phyloP scores from a whole-genome alignment of 2,329 filamentous ascomycete species.

The Trichoderma breve region DNA sequence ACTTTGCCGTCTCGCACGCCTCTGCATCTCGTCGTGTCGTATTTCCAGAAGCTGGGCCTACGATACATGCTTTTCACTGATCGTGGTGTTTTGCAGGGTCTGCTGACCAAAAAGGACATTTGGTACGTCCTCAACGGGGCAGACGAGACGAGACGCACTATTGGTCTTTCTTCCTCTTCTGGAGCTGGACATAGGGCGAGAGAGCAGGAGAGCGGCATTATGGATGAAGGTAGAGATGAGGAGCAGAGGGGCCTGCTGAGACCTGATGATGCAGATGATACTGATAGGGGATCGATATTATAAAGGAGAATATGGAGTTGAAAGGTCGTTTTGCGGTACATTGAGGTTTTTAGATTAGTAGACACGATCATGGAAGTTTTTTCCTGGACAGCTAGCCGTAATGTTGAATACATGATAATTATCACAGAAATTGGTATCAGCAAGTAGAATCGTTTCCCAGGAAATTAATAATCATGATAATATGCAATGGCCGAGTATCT shows the following conservation, averaged over 20 bases:
- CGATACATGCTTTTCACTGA: conserved; percentile 88
- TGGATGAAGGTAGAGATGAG: conserved; percentile 38
- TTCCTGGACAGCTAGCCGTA: not conserved
- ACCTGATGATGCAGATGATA: conserved; percentile 35
- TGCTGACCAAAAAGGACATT: conserved; percentile 96
- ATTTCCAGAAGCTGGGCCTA: conserved; percentile 93
- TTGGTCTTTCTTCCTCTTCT: conserved; percentile 24
- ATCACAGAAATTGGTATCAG: not conserved
- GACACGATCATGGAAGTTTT: not conserved
- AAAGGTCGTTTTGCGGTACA: not conserved
- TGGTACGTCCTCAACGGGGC: conserved; percentile 88
- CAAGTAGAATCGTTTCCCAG: not conserved
- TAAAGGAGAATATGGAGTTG: conserved; percentile 23
- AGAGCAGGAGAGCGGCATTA: conserved; percentile 36
- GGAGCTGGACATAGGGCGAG: conserved; percentile 16
- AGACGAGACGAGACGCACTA: conserved; percentile 56
- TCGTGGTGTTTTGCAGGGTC: conserved; percentile 73
- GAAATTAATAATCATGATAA: not conserved
- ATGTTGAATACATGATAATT: not conserved
- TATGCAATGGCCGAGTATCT: not conserved
- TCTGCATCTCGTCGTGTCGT: conserved; percentile 81
- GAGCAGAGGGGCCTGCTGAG: conserved; percentile 46
- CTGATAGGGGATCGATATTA: conserved; percentile 27
- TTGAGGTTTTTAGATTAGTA: not conserved
- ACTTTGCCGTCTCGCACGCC: conserved; percentile 75